phyloP scores from a whole-genome alignment of 2,329 filamentous ascomycete species.

The Sporothrix schenckii region DNA sequence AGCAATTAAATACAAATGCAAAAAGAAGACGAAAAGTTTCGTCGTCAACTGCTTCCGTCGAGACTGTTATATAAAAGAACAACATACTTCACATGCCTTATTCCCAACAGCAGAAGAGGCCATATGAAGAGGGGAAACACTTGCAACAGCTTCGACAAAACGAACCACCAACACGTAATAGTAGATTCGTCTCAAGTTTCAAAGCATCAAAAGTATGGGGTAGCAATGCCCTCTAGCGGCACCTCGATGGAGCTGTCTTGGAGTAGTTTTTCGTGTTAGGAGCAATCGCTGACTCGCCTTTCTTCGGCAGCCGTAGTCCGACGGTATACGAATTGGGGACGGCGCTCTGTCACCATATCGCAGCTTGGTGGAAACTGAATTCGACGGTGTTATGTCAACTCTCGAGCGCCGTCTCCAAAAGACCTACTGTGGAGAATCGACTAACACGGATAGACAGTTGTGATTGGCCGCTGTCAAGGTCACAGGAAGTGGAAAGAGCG shows the following conservation, averaged over 20 bases:
- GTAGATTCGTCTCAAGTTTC: background rate
- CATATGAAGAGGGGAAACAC: slow-evolving; percentile 1
- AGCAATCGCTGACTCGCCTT: slow-evolving; percentile 14
- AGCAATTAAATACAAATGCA: background rate
- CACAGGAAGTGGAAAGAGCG: slow-evolving; percentile 14
- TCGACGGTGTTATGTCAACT: background rate
- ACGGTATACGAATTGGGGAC: background rate
- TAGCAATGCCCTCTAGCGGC: background rate
- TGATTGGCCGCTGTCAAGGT: background rate
- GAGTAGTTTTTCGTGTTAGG: background rate
- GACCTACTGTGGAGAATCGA: background rate
- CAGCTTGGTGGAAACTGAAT: background rate
- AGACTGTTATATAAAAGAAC: slow-evolving; percentile 1
- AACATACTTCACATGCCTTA: background rate
- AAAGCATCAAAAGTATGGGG: background rate
- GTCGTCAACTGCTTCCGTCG: background rate
- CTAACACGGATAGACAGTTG: background rate
- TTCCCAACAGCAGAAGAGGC: background rate
- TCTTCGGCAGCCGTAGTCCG: slow-evolving; percentile 22
- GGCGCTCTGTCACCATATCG: slow-evolving; percentile 2
- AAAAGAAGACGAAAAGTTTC: background rate
- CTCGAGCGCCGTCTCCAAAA: slow-evolving; percentile 13
- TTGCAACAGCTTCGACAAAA: background rate
- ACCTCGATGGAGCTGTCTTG: background rate
- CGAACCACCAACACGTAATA: background rate